Base-by-base conservation (phyloP, 441 rosid species). In the Erysimum cheiri region DNA sequence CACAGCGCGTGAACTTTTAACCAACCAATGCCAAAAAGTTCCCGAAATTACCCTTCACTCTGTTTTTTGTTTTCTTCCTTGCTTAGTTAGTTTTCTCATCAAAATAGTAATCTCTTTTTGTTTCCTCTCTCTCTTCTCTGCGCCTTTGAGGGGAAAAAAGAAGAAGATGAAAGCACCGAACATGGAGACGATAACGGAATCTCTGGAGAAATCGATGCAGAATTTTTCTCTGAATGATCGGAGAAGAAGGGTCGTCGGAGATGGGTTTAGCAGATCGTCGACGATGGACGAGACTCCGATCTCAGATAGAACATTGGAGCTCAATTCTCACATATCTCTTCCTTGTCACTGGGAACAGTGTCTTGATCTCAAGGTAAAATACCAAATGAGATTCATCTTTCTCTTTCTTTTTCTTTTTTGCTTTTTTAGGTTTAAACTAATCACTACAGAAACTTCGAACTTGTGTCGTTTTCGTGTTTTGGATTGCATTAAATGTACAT, bases 321-420 rank as follows among this genome's bases (percentile, higher is more conserved):
- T 94, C 77, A 91, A 94, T 86, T 93, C 98, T 44, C 85, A 89
- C 60, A 17, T 87, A 55, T 84, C 94, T 59, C 91, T 93, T 54
- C 98, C 98, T 71, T 84, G 78, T 79, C 86, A 88, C 59, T 93
- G 97, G 97, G 97, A 93, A 72, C 98, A 93, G 84, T 91, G 98
- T 77, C 96, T 93, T 72, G 97, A 94, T 84, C 82, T 93, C 55
- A 82, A 89, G 97, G 98, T 82, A 74, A 33, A 24, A 1, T 5
- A 60, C 24, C 28, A 48, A 60, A 74, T 60, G 26, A 52, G 57
- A 33, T 32, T 64, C 49, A 1, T 60, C 28, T 13, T 40, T 17
- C 1, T 14, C 7, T 36, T 19, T 31, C 8, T 58, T 5, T 28
- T 6, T 13, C 52, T 5, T 35, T 10, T 35, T n/a, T 60, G n/a